Evolutionary conservation across 2,329 filamentous ascomycete genomes (phyloP).

Genomic region (Lasiodiplodia sp.): DNA sequence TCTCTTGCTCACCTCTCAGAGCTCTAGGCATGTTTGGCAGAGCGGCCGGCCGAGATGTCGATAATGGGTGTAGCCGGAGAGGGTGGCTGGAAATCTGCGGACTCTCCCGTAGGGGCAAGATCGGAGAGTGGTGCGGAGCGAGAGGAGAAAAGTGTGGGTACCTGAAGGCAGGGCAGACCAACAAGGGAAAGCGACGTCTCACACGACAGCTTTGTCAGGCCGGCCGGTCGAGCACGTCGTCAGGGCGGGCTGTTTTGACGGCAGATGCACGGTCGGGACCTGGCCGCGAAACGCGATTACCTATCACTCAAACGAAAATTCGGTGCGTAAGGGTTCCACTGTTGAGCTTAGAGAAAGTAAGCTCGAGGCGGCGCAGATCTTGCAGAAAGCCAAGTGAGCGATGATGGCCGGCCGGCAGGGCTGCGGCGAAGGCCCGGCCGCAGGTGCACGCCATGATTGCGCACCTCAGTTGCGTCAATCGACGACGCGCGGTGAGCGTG

Average conservation of each 20-base stretch:
- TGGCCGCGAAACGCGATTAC: neutral
- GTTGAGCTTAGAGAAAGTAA: neutral
- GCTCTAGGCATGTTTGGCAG: constrained; percentile 60
- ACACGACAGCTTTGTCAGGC: constrained; percentile 1
- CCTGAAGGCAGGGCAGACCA: constrained; percentile 7
- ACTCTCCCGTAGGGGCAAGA: constrained; percentile 14
- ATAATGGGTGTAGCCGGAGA: neutral
- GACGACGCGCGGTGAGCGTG: constrained; percentile 10
- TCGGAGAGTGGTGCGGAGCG: constrained; percentile 12
- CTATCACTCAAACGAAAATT: neutral
- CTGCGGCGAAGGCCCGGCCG: neutral
- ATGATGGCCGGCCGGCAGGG: neutral
- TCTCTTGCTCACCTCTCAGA: constrained; percentile 57
- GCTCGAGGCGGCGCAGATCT: neutral
- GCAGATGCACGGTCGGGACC: neutral
- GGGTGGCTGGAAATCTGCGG: neutral
- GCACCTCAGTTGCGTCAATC: constrained; percentile 22
- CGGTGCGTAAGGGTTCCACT: neutral
- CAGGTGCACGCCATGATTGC: neutral
- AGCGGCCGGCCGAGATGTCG: neutral
- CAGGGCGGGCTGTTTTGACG: neutral
- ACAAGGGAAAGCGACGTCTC: constrained; percentile 17
- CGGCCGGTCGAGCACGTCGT: neutral
- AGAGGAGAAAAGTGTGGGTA: constrained; percentile 16
- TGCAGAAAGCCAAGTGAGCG: neutral